Conservation (phyloP, 2,329 filamentous ascomycete genomes). For the Fusarium sp. region DNA sequence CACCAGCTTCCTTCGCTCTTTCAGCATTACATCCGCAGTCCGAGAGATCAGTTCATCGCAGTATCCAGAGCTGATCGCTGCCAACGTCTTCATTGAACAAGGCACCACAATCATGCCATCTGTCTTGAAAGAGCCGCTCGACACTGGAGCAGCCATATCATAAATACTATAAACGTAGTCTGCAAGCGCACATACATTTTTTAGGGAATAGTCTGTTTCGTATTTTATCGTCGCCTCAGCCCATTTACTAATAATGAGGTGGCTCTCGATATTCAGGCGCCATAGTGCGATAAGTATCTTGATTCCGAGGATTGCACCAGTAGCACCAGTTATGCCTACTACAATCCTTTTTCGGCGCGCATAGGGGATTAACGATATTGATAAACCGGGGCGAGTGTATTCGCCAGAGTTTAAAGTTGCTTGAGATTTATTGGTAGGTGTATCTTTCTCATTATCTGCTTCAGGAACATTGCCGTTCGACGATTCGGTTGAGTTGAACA, state of each 20-base stretch:
- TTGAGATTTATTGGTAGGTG: background rate
- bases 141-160: conserved; percentile 56
- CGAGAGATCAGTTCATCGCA: conserved; percentile 9
- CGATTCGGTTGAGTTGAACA: background rate
- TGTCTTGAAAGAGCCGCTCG: conserved; percentile 11
- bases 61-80: conserved; percentile 7
- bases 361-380: background rate
- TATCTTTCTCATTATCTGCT: background rate
- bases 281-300: conserved; percentile 56
- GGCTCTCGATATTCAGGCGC: conserved; percentile 59
- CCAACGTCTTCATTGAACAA: conserved; percentile 17
- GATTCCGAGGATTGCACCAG: conserved; percentile 59
- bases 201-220: conserved; percentile 55
- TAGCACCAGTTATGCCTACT: conserved; percentile 64
- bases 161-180: conserved; percentile 53
- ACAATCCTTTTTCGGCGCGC: conserved; percentile 52
- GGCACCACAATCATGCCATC: conserved; percentile 22
- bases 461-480: background rate
- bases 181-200: conserved; percentile 54
- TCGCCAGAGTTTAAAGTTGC: too few species aligned
- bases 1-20: conserved; percentile 7
- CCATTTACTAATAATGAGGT: conserved; percentile 63
- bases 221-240: conserved; percentile 61
- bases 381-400: background rate
- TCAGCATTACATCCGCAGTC: conserved; percentile 16